Evolutionary conservation across 768 basidiomycete genomes (phyloP).

Genomic region (Panaeolus papilionaceus): DNA sequence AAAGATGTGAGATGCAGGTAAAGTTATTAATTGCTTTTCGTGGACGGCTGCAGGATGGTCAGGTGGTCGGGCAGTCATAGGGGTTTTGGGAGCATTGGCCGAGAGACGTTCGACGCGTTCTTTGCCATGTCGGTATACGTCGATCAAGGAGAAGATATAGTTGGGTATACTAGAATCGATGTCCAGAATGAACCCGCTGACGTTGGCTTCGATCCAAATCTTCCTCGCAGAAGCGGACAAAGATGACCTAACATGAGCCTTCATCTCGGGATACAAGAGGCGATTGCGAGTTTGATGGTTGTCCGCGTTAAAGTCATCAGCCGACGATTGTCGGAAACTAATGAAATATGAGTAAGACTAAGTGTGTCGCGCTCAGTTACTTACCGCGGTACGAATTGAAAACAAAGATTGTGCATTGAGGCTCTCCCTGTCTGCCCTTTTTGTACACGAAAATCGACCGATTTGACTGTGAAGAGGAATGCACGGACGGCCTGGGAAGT

Average conservation of each 20-base stretch:
- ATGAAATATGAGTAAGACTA: conserved; percentile 18
- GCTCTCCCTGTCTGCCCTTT: conserved; percentile 83
- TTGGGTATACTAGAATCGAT: conserved; percentile 82
- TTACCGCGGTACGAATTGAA: conserved; percentile 86
- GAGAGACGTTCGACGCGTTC: conserved; percentile 75
- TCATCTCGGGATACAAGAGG: conserved; percentile 83
- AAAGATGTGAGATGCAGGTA: conserved; percentile 66
- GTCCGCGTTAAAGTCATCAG: conserved; percentile 74
- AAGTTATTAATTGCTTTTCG: conserved; percentile 41
- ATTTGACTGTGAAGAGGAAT: conserved; percentile 84
- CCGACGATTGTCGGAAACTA: conserved; percentile 80
- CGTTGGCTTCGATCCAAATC: conserved; percentile 68
- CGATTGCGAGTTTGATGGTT: conserved; percentile 74
- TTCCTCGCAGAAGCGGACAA: conserved; percentile 53
- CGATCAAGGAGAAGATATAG: conserved; percentile 81
- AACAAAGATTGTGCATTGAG: conserved; percentile 71
- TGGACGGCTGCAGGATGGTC: conserved; percentile 24
- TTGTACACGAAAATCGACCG: conserved; percentile 73
- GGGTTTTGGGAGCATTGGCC: conserved; percentile 55
- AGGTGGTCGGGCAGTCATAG: conserved; percentile 32
- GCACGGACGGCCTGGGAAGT: conserved; percentile 66
- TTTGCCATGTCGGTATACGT: conserved; percentile 85
- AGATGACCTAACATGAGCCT: conserved; percentile 69
- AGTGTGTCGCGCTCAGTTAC: conserved; percentile 28
- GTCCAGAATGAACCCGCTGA: conserved; percentile 87